Base-by-base conservation (phyloP, 2,329 filamentous ascomycete genomes). In the Fusarium staphyleae region DNA sequence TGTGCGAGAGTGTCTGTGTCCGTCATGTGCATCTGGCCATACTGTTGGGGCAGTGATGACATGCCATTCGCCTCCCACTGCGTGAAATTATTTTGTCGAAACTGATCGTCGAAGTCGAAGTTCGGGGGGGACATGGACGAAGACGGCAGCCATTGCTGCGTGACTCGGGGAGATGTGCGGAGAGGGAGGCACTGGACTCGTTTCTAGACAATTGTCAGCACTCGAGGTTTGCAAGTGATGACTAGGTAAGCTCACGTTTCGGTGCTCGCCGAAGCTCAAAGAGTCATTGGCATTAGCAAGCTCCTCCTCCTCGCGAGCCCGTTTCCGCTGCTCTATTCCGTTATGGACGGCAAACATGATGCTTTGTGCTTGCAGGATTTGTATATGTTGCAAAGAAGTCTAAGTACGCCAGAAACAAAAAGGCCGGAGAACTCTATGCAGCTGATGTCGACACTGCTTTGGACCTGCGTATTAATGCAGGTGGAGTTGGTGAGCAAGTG, bases 1-100 rank as follows among this genome's bases (percentile, higher is more conserved):
- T 24, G 8, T 24, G 22, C 22, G 22, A 5, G 3, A 5, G 22
- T 24, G 22, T 24, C 68, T 52, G 79, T 75, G 48, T 80, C 75
- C 63, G 74, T 74, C 81, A 83, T 81, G 55, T 84, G 78, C 70
- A 80, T 78, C 52, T 83, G 81, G 35, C 73, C 67, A 52, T 81
- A 68, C 24, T 62, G 55, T 14, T 65, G 55, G 8, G 50, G 28
- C 11, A 58, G 63, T 14, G 52, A 40, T 28, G 53, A 42, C 36
- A 50, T 49, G 11, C 56, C 48, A 10, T 65, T 52, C 12, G 65
- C 63, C 6, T 72, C 57, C 70, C 70, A 75, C 26, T 68, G 63
- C 30, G 70, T 69, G 55, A 74, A 49, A 35, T 49, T 66, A 52
- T 71, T 65, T 24, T 70, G 66, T 42, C 63, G 65, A 14, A 69